A percentile compares a stretch with the other conserved stretches of the same genome.
These are phyloP conservation scores for Misopates orontium DNA, from an alignment of 257 asterid species.

Conservation along the genomic window DNA sequence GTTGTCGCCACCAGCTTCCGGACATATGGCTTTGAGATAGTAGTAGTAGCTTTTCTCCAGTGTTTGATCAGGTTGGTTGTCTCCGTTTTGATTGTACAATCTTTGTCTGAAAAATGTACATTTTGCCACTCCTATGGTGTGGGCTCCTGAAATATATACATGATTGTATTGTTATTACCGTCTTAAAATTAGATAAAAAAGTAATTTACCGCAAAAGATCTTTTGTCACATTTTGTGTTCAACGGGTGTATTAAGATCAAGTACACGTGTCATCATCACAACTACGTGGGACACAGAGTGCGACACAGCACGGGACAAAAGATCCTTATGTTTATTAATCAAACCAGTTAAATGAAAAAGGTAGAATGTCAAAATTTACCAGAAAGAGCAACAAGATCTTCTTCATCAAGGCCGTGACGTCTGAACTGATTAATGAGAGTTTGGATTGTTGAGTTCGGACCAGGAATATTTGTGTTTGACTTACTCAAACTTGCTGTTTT, in stretches of 20 bases:
- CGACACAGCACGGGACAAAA: no score
- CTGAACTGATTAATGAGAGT: constrained; percentile 47
- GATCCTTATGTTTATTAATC: no score
- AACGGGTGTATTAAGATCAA: no score
- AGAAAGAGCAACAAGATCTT: constrained; percentile 80
- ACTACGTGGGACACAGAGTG: no score
- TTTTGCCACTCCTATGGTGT: constrained; percentile 76
- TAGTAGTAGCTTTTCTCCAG: constrained; percentile 55
- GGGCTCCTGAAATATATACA: constrained; percentile 72
- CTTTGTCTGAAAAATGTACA: constrained; percentile 71
- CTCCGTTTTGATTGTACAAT: constrained; percentile 69
- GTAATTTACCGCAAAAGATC: no score
- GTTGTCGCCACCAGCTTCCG: constrained; percentile 66
- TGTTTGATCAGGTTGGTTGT: constrained; percentile 58
- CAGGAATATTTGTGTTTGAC: constrained; percentile 61
- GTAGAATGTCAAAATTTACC: no score
- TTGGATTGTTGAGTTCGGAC: constrained; percentile 76
- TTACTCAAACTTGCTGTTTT: constrained; percentile 51
- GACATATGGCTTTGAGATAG: constrained; percentile 54
- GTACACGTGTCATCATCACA: no score
- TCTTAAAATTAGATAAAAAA: no score
- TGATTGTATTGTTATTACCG: no score
- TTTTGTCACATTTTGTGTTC: no score
- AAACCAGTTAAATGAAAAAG: no score
- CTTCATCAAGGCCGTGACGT: constrained; percentile 58